Evolutionary conservation across 2,329 filamentous ascomycete species (phyloP).

Genomic region (Alternaria dauci): DNA sequence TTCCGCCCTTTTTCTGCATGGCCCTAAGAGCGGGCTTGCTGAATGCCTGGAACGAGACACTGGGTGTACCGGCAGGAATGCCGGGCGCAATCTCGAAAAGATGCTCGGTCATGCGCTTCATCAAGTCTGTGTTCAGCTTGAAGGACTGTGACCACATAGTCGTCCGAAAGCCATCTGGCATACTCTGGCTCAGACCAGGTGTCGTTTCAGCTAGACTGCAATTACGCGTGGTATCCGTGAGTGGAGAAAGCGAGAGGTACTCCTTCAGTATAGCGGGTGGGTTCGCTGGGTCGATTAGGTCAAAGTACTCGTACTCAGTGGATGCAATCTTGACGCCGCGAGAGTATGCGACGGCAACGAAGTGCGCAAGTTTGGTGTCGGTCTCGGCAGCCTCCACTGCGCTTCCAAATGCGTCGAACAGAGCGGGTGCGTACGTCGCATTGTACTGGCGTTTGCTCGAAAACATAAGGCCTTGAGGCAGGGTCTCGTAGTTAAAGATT

Average conservation of each 20-base stretch:
- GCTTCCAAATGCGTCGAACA: constrained; percentile 30
- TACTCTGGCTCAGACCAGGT: constrained; percentile 15
- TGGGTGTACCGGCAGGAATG: not conserved
- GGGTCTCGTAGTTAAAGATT: constrained; percentile 30
- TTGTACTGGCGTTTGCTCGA: constrained; percentile 15
- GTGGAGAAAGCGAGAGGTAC: constrained; percentile 27
- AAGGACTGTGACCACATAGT: constrained; percentile 40
- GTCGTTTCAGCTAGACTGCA: constrained; percentile 26
- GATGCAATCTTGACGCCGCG: constrained; percentile 21
- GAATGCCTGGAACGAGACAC: constrained; percentile 31
- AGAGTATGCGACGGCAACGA: constrained; percentile 27
- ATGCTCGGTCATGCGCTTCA: constrained; percentile 25
- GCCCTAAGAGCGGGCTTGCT: constrained; percentile 23
- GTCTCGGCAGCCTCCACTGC: constrained; percentile 22
- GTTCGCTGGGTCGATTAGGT: constrained; percentile 23
- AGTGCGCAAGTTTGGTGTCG: constrained; percentile 32
- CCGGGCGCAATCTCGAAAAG: constrained; percentile 22
- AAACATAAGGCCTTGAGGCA: constrained; percentile 20
- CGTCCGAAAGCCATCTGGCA: constrained; percentile 27
- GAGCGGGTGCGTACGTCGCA: constrained; percentile 16
- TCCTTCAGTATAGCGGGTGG: constrained; percentile 30
- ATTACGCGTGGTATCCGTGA: constrained; percentile 27
- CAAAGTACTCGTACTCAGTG: constrained; percentile 30
- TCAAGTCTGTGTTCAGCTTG: constrained; percentile 32
- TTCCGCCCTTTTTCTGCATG: constrained; percentile 37